Evolutionary conservation across 192 early-diverging fungal genomes (phyloP), one percentile per base, ranked within the genome.

Genomic region (Backusella mclennaniae): DNA sequence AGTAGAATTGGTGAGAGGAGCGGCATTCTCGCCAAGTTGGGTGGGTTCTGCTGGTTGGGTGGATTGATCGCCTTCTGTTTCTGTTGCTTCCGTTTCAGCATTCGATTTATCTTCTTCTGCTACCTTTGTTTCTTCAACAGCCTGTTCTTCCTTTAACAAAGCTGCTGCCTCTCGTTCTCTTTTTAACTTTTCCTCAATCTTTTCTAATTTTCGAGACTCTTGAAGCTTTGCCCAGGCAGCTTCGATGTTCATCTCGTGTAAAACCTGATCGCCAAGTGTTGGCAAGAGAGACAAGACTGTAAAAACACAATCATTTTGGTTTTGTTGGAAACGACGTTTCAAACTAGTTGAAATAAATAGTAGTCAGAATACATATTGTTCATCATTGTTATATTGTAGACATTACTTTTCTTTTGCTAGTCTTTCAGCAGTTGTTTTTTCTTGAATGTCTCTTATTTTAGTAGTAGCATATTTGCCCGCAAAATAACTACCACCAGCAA

Each of bases 251-350:
- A 94, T 88, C 56, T 90, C 88, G 23, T 89, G 87, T 67, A 94
- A 85, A 0, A 99, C 83, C 42, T 95, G 89, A 59, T 96, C 93
- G 69, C 88, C 88, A 41, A 97, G 81, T 31, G 92, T 91, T 0
- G 96, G 95, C 53, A 98, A 80, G 41, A 97, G 87, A 38, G 93
- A 90, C 74, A 92, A 81, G n/a, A 97, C 92, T 5, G 93, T 93
- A 71, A 95, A 96, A 23, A 89, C 82, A 81, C 96, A 96, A 85
- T 99, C 97, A 67, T 92, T 89, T 77, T 95, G 95, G 84, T 97
- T 97, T 87, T 97, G 95, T 76, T 97, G 93, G 81, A 97, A 99
- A 17, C 97, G 90, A 68, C 93, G 85, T 66, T 91, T 93, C 71
- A 97, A 87, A 75, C 92, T 96, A 79, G 5, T 31, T 63, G 29